A percentile compares a stretch with the other conserved stretches of the same genome.
Evolutionary conservation across 805 yeast genomes (phyloP).

Genomic region (Ogataea angusta): DNA sequence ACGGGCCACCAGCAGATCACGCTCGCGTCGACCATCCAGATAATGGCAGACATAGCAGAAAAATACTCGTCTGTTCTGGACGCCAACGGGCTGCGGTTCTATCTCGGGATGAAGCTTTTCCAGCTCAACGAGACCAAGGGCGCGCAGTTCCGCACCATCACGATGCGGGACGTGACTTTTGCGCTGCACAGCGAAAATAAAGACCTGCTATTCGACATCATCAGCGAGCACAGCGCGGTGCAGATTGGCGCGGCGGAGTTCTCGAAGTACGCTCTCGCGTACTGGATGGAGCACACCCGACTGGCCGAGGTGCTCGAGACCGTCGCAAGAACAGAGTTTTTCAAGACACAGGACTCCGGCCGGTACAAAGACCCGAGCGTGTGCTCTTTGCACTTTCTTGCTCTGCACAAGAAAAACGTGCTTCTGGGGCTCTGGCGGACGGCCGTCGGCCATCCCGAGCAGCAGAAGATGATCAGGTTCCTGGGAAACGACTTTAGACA

Average conservation of each 20-base stretch:
- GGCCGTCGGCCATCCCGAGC: conserved; percentile 71
- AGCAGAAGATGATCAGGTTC: conserved; percentile 75
- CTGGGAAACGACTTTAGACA: conserved; percentile 71
- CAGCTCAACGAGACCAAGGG: conserved; percentile 39
- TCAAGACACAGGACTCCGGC: conserved; percentile 34
- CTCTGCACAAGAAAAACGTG: conserved; percentile 72
- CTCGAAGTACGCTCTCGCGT: conserved; percentile 59
- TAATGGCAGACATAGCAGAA: conserved; percentile 53
- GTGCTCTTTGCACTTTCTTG: conserved; percentile 73
- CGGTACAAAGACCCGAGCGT: conserved; percentile 65
- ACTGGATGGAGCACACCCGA: conserved; percentile 58
- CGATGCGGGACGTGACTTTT: conserved; percentile 83
- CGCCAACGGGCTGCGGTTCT: conserved; percentile 65
- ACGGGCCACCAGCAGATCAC: conserved; percentile 93
- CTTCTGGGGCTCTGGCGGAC: conserved; percentile 83
- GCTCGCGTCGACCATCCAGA: conserved; percentile 62
- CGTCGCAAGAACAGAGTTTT: conserved; percentile 70
- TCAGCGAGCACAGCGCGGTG: conserved; percentile 40
- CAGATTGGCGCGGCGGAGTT: conserved; percentile 60
- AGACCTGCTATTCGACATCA: conserved; percentile 54
- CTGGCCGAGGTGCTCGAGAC: conserved; percentile 56
- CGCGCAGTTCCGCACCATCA: conserved; percentile 36
- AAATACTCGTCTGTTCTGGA: conserved; percentile 46
- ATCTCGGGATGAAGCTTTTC: conserved; percentile 67
- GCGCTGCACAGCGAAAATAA: conserved; percentile 82